Percentiles rank a stretch among this genome's conserved stretches.
phyloP scores from a whole-genome alignment of 768 basidiomycete species.

The Pluteus cervinus region DNA sequence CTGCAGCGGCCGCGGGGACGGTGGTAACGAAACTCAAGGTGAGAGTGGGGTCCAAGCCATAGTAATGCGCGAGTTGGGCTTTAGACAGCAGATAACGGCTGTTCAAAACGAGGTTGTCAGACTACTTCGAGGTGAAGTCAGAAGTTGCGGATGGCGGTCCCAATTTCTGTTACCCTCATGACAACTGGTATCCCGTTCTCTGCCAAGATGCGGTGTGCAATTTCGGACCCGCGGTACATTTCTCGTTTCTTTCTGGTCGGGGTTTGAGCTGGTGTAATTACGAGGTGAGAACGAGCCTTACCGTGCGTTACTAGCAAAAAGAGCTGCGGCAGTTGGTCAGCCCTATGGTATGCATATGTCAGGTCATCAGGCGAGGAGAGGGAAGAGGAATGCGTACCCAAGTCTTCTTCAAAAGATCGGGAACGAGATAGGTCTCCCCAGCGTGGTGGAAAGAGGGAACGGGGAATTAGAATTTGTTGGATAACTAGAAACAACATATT shows the following conservation, averaged over 20 bases:
- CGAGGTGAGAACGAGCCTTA: conserved; percentile 15
- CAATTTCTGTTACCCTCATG: conserved; percentile 55
- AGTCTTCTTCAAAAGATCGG: conserved; percentile 62
- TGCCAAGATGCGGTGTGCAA: conserved; percentile 65
- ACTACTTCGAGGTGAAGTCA: conserved; percentile 21
- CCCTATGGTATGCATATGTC: conserved; percentile 28
- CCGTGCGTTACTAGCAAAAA: conserved; percentile 63
- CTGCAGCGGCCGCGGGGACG: conserved; percentile 56
- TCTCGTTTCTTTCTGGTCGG: conserved; percentile 38
- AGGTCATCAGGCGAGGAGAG: background rate
- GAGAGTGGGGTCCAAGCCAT: conserved; percentile 51
- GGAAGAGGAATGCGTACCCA: conserved; percentile 35
- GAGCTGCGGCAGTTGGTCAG: conserved; percentile 58
- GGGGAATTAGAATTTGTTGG: conserved; percentile 78
- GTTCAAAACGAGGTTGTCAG: conserved; percentile 52
- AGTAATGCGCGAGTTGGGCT: conserved; percentile 64
- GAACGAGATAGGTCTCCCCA: conserved; percentile 74
- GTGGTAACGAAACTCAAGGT: conserved; percentile 61
- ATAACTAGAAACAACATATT: conserved; percentile 33
- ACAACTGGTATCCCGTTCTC: conserved; percentile 61
- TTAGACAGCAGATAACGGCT: conserved; percentile 66
- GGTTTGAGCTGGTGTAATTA: no score
- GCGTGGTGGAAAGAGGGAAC: conserved; percentile 77
- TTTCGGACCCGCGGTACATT: conserved; percentile 64
- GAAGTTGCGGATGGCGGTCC: background rate